Evolutionary conservation across 257 asterid species (phyloP), one percentile per base, ranked within the genome.

Genomic region (Linaria vulgaris): DNA sequence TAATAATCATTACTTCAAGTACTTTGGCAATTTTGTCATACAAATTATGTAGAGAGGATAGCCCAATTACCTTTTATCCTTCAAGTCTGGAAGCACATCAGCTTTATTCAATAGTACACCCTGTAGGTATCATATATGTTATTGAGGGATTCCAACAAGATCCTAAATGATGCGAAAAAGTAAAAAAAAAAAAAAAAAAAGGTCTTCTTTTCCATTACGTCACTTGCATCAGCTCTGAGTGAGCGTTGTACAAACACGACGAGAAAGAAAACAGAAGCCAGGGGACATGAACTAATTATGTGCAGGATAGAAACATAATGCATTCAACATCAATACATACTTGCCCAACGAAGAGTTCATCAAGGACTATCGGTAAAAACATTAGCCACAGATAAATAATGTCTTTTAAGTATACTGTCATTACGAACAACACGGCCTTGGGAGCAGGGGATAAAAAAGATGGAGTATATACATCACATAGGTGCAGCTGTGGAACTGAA

Each of bases 11-110:
- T 61, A 20, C 34, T 52, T 62, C 31, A 25, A 30, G 56, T 66
- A 14, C 1, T 30, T 16, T 22, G 16, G 46, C 0, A 3, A 3
- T 14, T 46, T 57, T 4, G 1, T 3, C 20, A 61, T 20, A 16
- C 16, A 6, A 15, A 43, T n/a, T n/a, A 60, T 39, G 15, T 9
- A 4, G 21, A 5, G 6, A 45, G 37, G 58, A 37, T 47, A 34
- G 11, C 39, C 17, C 4, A 17, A 24, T 47, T 82, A 90, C 97
- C 95, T 72, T 45, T 78, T 69, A n/a, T 71, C 77, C 12, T 58
- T 15, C 73, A 72, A 58, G 37, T 72, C 80, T 0, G 82, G 74
- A 53, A 80, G 54, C 14, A 56, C 72, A 57, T 69, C 80, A 54
- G 58, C 69, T 56, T 53, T 71, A 19, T 62, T 77, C 76, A 80